A percentile compares a stretch with the other conserved stretches of the same genome.
phyloP scores from a whole-genome alignment of 169 alveolate genomes.

The Eimeria maxima region DNA sequence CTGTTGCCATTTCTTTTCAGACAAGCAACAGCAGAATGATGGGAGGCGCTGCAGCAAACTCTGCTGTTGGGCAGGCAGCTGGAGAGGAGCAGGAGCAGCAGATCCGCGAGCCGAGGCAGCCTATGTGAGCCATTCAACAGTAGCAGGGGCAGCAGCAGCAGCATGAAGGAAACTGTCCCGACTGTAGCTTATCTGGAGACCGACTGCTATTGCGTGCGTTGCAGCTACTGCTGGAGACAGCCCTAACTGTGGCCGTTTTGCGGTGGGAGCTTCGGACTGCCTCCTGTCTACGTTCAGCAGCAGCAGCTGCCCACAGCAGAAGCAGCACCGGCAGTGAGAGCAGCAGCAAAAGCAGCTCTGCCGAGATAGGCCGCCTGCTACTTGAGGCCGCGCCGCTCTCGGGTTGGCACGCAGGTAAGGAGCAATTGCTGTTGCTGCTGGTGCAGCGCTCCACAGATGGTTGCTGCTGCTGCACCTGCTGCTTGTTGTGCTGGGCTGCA shows the following conservation, averaged over 20 bases:
- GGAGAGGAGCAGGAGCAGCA: conserved; percentile 14
- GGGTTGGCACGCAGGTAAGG: conserved; percentile 48
- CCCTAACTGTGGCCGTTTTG: conserved; percentile 29
- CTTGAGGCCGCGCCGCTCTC: conserved; percentile 53
- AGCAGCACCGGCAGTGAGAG: conserved; percentile 44
- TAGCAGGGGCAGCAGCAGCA: conserved; percentile 1
- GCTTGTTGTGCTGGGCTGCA: neutral
- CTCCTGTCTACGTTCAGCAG: conserved; percentile 34
- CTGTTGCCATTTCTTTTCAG: conserved; percentile 18
- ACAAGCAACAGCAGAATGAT: neutral
- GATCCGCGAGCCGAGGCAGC: conserved; percentile 18
- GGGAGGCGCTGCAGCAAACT: conserved; percentile 15
- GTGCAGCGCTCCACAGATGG: neutral
- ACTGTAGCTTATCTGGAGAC: neutral
- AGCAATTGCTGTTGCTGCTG: neutral
- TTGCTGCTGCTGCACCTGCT: conserved; percentile 12
- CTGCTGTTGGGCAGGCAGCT: neutral
- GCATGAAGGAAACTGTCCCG: neutral
- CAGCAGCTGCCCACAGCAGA: conserved; percentile 57
- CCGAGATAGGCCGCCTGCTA: conserved; percentile 39
- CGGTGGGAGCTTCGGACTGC: conserved; percentile 17
- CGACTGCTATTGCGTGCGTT: neutral
- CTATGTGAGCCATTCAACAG: conserved; percentile 13
- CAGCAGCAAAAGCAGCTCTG: neutral
- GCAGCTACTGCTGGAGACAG: conserved; percentile 52